phyloP scores from a whole-genome alignment of 805 yeast genomes.

The Barnettozyma botsteinii region DNA sequence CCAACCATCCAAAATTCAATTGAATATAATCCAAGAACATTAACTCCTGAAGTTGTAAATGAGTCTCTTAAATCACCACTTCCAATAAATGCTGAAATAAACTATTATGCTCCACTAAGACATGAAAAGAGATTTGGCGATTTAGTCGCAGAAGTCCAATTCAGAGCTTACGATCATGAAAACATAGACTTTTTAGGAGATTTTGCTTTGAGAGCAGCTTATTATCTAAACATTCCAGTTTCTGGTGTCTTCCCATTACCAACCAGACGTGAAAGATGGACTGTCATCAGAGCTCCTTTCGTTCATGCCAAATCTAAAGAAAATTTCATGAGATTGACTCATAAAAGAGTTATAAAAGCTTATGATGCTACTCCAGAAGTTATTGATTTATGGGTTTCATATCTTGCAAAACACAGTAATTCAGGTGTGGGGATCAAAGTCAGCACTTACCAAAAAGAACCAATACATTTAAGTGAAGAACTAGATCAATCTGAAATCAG shows the following conservation, averaged over 20 bases:
- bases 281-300: slow-evolving; percentile 89
- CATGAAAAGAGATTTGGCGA: slow-evolving; percentile 65
- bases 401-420: slow-evolving; percentile 66
- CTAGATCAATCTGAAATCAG: slow-evolving; percentile 29
- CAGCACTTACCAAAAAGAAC: slow-evolving; percentile 49
- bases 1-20: slow-evolving; percentile 8
- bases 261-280: slow-evolving; percentile 80
- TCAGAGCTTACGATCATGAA: slow-evolving; percentile 65
- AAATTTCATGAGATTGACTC: slow-evolving; percentile 86
- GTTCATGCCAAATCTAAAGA: slow-evolving; percentile 93
- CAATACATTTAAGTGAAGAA: slow-evolving; percentile 37
- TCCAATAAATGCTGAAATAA: slow-evolving; percentile 81
- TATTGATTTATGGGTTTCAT: slow-evolving; percentile 74
- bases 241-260: slow-evolving; percentile 65
- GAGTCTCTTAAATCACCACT: slow-evolving; percentile 46
- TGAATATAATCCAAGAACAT: slow-evolving; percentile 33
- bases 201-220: slow-evolving; percentile 87
- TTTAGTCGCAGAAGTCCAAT: slow-evolving; percentile 67
- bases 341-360: slow-evolving; percentile 63
- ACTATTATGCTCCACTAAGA: slow-evolving; percentile 74
- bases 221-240: slow-evolving; percentile 81
- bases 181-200: slow-evolving; percentile 73
- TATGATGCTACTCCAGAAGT: slow-evolving; percentile 85
- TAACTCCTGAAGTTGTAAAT: slow-evolving; percentile 29
- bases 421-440: slow-evolving; percentile 85